Base-by-base conservation (phyloP, 2,329 filamentous ascomycete species). In the Colletotrichum sojae region DNA sequence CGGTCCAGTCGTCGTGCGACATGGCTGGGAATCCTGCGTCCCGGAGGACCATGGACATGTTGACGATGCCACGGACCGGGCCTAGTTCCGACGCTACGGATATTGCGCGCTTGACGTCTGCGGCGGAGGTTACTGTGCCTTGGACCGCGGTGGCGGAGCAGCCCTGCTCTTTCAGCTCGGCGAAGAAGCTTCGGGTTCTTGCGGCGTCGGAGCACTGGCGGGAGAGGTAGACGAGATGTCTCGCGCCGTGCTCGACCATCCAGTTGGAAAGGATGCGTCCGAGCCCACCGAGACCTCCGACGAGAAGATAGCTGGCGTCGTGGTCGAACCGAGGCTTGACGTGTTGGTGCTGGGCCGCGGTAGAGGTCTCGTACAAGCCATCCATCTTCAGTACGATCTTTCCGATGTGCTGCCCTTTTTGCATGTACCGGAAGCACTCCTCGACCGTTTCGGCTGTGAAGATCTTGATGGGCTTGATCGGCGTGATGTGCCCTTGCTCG, bases 341-440 rank as follows among this genome's bases (percentile, higher is more conserved):
- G 3, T 16, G 6, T 43, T n/a, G 13, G 2, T 15, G 40, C 40
- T 43, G 40, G 16, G 13, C 40, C 15, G 40, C 12, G 13, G 15
- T 15, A 2, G 31, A 36, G 31, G 13, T 43, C 40, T 43, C 40
- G 16, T 43, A 43, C 9, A 55, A 18, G 4, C 53, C 12, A 59
- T 71, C 39, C 49, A 64, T 53, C 69, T 68, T 53, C 69, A 79
- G 31, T 8, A 83, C 76, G 12, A 83, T 79, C 54, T 83, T 84
- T 0, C 82, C 83, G 46, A 83, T 78, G 55, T 83, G 81, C 48
- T 73, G 73, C 0, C 81, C 82, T 4, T 74, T 75, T 48, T 83
- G 81, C 78, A 84, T 79, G 25, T 78, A 73, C 1, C 79, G 73
- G 69, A 84, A 82, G 0, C 81, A 81, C 12, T 81, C 75, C n/a